Evolutionary conservation across 106 monocot genomes (phyloP).

Genomic region (Allium fistulosum): DNA sequence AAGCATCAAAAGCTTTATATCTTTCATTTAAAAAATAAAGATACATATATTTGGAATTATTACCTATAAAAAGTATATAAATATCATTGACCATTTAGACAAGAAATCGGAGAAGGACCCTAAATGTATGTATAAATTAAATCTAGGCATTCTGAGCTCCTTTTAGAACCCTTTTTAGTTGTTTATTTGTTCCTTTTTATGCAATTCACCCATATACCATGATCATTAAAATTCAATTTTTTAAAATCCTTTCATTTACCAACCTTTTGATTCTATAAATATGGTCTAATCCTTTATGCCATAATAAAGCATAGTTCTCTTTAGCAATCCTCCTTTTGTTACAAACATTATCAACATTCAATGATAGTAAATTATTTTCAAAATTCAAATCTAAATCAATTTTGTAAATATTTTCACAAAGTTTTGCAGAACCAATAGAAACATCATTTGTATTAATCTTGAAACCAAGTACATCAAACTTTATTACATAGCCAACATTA

Average conservation of each 20-base stretch:
- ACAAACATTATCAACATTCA: not conserved
- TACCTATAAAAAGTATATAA: conserved; percentile 2
- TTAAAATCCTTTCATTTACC: not conserved
- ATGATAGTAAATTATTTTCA: too few species aligned
- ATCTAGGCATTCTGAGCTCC: not conserved
- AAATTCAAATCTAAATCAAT: not conserved
- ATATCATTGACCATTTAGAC: conserved; percentile 4
- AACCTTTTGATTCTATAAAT: conserved; percentile 7
- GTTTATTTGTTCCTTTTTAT: conserved; percentile 4
- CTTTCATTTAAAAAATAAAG: not conserved
- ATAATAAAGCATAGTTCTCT: not conserved
- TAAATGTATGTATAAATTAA: conserved; percentile 3
- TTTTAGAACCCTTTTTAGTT: not conserved
- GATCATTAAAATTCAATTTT: not conserved
- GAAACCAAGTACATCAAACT: not conserved
- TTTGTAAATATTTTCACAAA: conserved; percentile 1
- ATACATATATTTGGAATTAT: conserved; percentile 6
- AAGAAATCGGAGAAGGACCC: conserved; percentile 4
- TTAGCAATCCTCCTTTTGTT: not conserved
- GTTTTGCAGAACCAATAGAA: not conserved
- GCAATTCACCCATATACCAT: conserved; percentile 1
- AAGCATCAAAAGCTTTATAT: not conserved
- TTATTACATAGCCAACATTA: not conserved
- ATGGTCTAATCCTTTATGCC: conserved; percentile 3
- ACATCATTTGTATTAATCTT: not conserved